Evolutionary conservation across 345 rosid species (phyloP).

Genomic region (Viola odorata): DNA sequence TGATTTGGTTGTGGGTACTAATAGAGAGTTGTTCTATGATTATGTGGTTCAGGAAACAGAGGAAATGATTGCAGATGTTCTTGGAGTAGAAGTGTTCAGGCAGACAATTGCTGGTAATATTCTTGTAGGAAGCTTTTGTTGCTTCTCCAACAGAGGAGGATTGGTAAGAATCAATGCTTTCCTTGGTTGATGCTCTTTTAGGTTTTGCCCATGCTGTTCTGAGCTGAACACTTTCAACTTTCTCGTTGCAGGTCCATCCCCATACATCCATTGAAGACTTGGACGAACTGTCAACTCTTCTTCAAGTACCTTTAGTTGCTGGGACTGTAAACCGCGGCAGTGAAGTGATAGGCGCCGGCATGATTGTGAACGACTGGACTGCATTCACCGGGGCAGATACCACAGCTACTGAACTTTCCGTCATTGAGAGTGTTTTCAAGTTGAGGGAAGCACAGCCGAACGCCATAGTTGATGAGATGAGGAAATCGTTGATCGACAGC

Average conservation of each 20-base stretch:
- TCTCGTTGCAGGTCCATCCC: slow-evolving; percentile 69
- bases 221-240: not conserved
- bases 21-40: not conserved
- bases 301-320: slow-evolving; percentile 57
- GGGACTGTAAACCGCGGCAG: slow-evolving; percentile 86
- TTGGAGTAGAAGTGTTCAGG: slow-evolving; percentile 91
- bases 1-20: not conserved
- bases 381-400: slow-evolving; percentile 93
- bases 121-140: slow-evolving; percentile 88
- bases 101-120: slow-evolving; percentile 92
- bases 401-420: slow-evolving; percentile 85
- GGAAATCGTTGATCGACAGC: slow-evolving; percentile 80
- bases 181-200: not conserved
- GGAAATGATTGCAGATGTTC: slow-evolving; percentile 90
- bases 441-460: slow-evolving; percentile 86
- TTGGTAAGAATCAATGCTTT: slow-evolving; percentile 40
- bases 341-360: slow-evolving; percentile 78
- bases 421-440: slow-evolving; percentile 83
- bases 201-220: not conserved
- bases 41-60: slow-evolving; percentile 44
- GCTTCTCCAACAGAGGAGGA: slow-evolving; percentile 86
- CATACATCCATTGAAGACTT: slow-evolving; percentile 89
- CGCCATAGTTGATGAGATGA: slow-evolving; percentile 80
- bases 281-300: slow-evolving; percentile 90
- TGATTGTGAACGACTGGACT: slow-evolving; percentile 88